phyloP scores from a whole-genome alignment of 2,329 filamentous ascomycete genomes.

The Arthrobotrys conoides region DNA sequence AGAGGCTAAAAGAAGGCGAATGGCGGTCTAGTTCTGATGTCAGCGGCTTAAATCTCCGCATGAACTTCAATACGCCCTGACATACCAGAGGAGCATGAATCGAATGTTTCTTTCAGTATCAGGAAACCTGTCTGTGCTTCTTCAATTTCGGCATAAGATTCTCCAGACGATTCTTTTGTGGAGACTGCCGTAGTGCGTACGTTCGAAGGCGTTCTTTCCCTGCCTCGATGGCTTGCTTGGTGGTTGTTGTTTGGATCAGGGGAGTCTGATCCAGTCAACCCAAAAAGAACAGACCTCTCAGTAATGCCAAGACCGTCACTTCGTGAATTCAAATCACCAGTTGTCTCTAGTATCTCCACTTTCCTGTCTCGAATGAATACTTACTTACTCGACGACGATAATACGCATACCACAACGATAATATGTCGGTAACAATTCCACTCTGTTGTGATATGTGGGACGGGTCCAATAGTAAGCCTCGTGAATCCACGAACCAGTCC shows the following conservation, averaged over 20 bases:
- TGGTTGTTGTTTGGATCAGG: constrained; percentile 41
- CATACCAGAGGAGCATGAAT: background rate
- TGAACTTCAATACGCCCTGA: constrained; percentile 19
- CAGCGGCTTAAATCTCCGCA: constrained; percentile 56
- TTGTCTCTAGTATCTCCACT: constrained; percentile 23
- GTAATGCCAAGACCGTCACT: constrained; percentile 27
- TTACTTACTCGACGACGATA: constrained; percentile 25
- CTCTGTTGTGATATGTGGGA: constrained; percentile 19
- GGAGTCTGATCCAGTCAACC: constrained; percentile 2
- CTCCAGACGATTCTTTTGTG: constrained; percentile 23
- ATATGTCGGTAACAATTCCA: constrained; percentile 24
- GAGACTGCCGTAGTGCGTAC: constrained; percentile 35
- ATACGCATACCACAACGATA: constrained; percentile 17
- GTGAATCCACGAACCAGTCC: constrained; percentile 59
- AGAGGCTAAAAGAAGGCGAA: constrained; percentile 24
- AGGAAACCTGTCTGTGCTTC: constrained; percentile 41
- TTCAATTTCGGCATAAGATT: constrained; percentile 39
- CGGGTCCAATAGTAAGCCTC: constrained; percentile 43
- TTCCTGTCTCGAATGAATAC: constrained; percentile 37
- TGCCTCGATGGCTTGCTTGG: constrained; percentile 49
- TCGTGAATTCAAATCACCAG: constrained; percentile 30
- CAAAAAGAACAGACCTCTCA: constrained; percentile 28
- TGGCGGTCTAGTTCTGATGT: constrained; percentile 45
- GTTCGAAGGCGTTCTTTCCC: constrained; percentile 42
- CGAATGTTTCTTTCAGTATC: constrained; percentile 1